phyloP scores from a whole-genome alignment of 2,329 filamentous ascomycete genomes.

The Calonectria honghensis region DNA sequence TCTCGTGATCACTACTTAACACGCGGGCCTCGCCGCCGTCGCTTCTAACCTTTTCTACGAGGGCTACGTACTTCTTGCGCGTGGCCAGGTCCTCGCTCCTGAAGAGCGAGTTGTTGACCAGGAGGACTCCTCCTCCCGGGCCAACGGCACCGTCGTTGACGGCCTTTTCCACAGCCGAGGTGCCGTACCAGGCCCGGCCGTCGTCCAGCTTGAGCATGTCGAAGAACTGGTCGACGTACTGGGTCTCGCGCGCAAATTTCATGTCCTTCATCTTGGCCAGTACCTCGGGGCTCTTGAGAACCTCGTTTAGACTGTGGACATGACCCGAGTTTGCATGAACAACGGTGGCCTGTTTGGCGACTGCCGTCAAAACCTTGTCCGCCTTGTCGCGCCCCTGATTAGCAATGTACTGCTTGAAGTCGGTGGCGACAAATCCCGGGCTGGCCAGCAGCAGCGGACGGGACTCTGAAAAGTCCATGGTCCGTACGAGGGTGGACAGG shows the following conservation, averaged over 20 bases:
- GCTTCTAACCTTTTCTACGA: conserved; percentile 91
- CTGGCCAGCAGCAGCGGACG: conserved; percentile 89
- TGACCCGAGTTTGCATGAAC: conserved; percentile 92
- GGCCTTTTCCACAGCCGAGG: conserved; percentile 86
- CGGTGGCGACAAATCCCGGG: conserved; percentile 89
- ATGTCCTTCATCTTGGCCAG: conserved; percentile 86
- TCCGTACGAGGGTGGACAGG: conserved; percentile 83
- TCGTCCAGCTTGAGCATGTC: conserved; percentile 88
- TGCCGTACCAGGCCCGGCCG: conserved; percentile 92
- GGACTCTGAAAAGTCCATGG: conserved; percentile 82
- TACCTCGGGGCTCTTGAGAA: conserved; percentile 88
- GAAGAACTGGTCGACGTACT: conserved; percentile 89
- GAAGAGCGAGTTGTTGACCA: conserved; percentile 93
- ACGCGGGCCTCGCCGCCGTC: conserved; percentile 91
- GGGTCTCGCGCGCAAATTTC: conserved; percentile 89
- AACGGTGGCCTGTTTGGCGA: conserved; percentile 79
- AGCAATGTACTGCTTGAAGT: conserved; percentile 84
- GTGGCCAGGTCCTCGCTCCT: conserved; percentile 86
- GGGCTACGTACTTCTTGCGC: conserved; percentile 85
- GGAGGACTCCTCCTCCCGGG: conserved; percentile 86
- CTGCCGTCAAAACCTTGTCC: conserved; percentile 81
- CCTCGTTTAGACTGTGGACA: conserved; percentile 90
- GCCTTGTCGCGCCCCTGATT: conserved; percentile 74
- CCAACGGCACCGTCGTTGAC: conserved; percentile 93
- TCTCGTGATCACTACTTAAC: conserved; percentile 96